Conservation (phyloP, 768 basidiomycete species). For the Obba rivulosa region DNA sequence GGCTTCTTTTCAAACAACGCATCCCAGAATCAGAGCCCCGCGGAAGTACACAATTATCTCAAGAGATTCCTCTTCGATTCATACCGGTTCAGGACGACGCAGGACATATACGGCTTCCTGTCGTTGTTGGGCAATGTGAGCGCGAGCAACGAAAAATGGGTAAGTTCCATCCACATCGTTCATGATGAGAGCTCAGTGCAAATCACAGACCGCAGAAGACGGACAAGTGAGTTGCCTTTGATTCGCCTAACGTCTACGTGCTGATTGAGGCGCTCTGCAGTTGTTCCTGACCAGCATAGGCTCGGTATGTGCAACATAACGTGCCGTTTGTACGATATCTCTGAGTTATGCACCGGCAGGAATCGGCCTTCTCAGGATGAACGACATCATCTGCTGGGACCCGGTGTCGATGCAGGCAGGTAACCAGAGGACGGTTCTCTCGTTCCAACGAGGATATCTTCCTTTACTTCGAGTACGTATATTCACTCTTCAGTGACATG, state of each 20-base stretch:
- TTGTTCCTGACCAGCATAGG: constrained; percentile 33
- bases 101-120: constrained; percentile 42
- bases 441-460: constrained; percentile 55
- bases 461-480: constrained; percentile 44
- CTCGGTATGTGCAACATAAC: constrained; percentile 24
- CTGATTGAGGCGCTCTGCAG: constrained; percentile 18
- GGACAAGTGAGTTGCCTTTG: constrained; percentile 36
- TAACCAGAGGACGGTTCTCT: constrained; percentile 31
- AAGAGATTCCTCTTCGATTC: constrained; percentile 37
- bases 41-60: constrained; percentile 41
- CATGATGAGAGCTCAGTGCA: constrained; percentile 20
- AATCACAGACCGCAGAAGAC: constrained; percentile 39
- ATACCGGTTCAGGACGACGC: constrained; percentile 36
- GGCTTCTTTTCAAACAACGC: constrained; percentile 28
- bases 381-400: constrained; percentile 43
- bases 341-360: constrained; percentile 28
- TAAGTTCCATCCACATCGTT: constrained; percentile 16
- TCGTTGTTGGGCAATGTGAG: constrained; percentile 10
- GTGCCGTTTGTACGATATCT: not conserved
- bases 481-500: not conserved
- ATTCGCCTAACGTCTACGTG: not conserved
- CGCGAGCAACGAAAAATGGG: constrained; percentile 14
- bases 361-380: constrained; percentile 45
- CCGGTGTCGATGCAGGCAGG: constrained; percentile 35
- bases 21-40: constrained; percentile 32